phyloP scores from a whole-genome alignment of 2,329 filamentous ascomycete species.

The Pseudocercospora fijiensis region DNA sequence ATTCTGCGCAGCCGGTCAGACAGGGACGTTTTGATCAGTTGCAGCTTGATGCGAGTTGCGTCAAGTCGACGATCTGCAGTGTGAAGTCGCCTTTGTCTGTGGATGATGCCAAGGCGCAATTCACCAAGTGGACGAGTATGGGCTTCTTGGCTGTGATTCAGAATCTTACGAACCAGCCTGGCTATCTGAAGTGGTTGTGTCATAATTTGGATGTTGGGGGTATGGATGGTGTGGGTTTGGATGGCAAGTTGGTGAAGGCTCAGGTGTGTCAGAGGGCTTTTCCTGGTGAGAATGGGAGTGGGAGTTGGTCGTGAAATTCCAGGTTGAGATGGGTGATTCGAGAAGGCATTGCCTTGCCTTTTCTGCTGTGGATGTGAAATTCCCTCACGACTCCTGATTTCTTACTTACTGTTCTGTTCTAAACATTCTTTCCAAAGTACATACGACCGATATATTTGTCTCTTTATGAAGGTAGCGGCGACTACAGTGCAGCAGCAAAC shows the following conservation, averaged over 20 bases:
- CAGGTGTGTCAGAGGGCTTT: conserved; percentile 17
- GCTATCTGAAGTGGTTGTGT: conserved; percentile 26
- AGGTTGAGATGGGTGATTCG: no score
- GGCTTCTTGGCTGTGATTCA: conserved; percentile 26
- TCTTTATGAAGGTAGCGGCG: not conserved
- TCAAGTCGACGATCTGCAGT: conserved; percentile 27
- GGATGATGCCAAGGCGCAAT: conserved; percentile 11
- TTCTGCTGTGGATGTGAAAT: not conserved
- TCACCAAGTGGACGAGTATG: conserved; percentile 24
- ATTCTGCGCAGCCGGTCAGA: conserved; percentile 6
- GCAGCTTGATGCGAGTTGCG: conserved; percentile 22
- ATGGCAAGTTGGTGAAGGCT: conserved; percentile 23
- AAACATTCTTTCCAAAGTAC: not conserved
- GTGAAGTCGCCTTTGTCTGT: conserved; percentile 18
- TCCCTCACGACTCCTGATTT: not conserved
- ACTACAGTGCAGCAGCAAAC: not conserved
- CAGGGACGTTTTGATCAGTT: conserved; percentile 16
- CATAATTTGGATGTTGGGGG: conserved; percentile 22
- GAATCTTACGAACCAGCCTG: conserved; percentile 24
- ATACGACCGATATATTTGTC: not conserved
- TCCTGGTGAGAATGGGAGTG: conserved; percentile 2
- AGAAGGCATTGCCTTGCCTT: not conserved
- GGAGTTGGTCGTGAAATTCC: not conserved
- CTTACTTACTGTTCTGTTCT: not conserved
- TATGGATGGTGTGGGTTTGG: conserved; percentile 29